Evolutionary conservation across 2,329 filamentous ascomycete species (phyloP).

Genomic region (Calycina herbarum): DNA sequence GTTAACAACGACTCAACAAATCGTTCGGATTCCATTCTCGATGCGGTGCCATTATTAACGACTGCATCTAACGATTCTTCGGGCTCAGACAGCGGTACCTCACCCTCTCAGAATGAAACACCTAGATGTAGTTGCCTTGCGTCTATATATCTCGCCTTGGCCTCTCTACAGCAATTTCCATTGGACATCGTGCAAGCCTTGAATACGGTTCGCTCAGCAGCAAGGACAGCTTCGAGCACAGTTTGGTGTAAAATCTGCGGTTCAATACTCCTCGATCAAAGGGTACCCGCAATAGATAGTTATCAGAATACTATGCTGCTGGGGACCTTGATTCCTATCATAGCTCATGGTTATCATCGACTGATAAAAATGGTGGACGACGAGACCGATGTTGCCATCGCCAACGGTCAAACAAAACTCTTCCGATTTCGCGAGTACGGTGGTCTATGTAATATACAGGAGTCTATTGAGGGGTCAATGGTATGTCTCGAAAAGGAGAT

Average conservation of each 20-base stretch:
- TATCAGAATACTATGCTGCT: conserved; percentile 62
- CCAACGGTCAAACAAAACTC: conserved; percentile 40
- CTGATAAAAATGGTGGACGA: conserved; percentile 56
- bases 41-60: conserved; percentile 14
- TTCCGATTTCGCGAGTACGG: conserved; percentile 35
- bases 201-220: conserved; percentile 29
- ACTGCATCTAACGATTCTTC: conserved; percentile 24
- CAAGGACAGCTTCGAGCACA: conserved; percentile 44
- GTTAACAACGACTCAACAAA: conserved; percentile 18
- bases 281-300: conserved; percentile 46
- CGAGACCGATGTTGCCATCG: conserved; percentile 48
- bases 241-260: conserved; percentile 54
- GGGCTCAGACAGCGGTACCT: conserved; percentile 19
- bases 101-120: conserved; percentile 9
- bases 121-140: conserved; percentile 32
- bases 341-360: conserved; percentile 56
- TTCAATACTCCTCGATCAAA: conserved; percentile 40
- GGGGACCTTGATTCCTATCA: conserved; percentile 56
- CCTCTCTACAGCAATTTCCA: conserved; percentile 34
- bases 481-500: conserved; percentile 26
- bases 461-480: conserved; percentile 17
- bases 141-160: conserved; percentile 36
- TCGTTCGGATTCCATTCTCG: conserved; percentile 9
- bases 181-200: conserved; percentile 32
- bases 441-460: conserved; percentile 27